Conservation (phyloP, 495 filamentous ascomycete genomes). For the Penicillium soppii region DNA sequence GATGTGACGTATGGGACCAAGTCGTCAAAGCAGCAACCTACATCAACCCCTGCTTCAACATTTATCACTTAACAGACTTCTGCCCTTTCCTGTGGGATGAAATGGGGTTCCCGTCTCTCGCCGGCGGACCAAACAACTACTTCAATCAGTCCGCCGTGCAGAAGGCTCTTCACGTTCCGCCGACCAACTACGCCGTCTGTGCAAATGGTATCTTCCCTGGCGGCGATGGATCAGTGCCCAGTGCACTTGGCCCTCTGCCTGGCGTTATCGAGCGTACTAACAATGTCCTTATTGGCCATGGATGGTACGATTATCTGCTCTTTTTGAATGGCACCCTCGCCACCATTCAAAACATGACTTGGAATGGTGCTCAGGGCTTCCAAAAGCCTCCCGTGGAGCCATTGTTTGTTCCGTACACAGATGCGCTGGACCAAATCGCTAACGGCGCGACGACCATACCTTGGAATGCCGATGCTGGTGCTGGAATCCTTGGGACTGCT, state of each 20-base stretch:
- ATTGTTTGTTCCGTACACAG: slow-evolving; percentile 66
- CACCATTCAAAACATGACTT: slow-evolving; percentile 84
- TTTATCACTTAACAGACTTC: slow-evolving; percentile 72
- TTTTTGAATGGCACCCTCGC: slow-evolving; percentile 67
- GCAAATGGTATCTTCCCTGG: slow-evolving; percentile 55
- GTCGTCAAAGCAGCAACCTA: slow-evolving; percentile 54
- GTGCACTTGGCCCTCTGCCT: slow-evolving; percentile 55
- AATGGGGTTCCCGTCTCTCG: slow-evolving; percentile 69
- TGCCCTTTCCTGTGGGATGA: slow-evolving; percentile 74
- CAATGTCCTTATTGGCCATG: slow-evolving; percentile 68
- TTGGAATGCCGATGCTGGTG: slow-evolving; percentile 35
- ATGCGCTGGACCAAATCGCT: slow-evolving; percentile 32
- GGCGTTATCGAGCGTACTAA: slow-evolving; percentile 71
- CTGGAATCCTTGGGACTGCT: slow-evolving; percentile 60
- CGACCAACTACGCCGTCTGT: slow-evolving; percentile 63
- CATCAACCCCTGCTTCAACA: slow-evolving; percentile 79
- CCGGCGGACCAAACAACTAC: slow-evolving; percentile 60
- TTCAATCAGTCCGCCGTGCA: slow-evolving; percentile 80
- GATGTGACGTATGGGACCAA: slow-evolving; percentile 59
- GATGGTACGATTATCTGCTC: slow-evolving; percentile 55
- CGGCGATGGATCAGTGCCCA: slow-evolving; percentile 48
- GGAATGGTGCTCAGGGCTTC: slow-evolving; percentile 72
- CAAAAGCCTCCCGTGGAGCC: slow-evolving; percentile 52
- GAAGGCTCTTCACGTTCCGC: slow-evolving; percentile 67
- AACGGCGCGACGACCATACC: slow-evolving; percentile 12